Conservation (phyloP, 306 rosid species). For the Ochetophila trinervis region DNA sequence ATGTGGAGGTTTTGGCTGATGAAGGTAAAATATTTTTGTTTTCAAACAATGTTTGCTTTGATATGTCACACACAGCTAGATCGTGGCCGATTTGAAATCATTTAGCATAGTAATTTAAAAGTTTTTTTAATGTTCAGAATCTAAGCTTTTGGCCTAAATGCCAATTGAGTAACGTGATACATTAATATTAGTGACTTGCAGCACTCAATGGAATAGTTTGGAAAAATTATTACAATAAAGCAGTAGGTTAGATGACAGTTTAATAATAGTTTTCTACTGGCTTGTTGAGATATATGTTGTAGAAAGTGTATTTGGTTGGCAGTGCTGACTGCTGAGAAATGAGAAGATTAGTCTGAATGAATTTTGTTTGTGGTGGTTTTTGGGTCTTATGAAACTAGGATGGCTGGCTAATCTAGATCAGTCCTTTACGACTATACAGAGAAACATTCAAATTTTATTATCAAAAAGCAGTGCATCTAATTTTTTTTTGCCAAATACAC, state of each 20-base stretch:
- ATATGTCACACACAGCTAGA: constrained; percentile 10
- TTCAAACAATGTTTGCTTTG: constrained; percentile 13
- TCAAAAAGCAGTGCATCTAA: too few species aligned
- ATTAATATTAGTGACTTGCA: background rate
- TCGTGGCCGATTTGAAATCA: constrained; percentile 1
- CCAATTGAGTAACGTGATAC: background rate
- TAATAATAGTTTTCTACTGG: background rate
- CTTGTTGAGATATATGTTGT: background rate
- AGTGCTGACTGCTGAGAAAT: too few species aligned
- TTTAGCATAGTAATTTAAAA: too few species aligned
- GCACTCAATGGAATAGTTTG: background rate
- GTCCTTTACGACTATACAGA: too few species aligned
- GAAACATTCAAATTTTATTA: too few species aligned
- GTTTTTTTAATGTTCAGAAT: background rate
- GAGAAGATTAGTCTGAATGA: too few species aligned
- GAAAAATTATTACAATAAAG: too few species aligned
- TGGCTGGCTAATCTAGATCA: too few species aligned
- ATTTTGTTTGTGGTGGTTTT: too few species aligned
- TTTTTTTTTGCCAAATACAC: too few species aligned
- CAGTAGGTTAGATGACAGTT: background rate
- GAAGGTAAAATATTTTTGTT: constrained; percentile 58
- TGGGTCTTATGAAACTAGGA: too few species aligned
- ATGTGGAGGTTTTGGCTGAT: constrained; percentile 67
- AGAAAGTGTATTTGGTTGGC: too few species aligned
- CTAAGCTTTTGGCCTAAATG: background rate